Conservation (phyloP, 495 filamentous ascomycete genomes). For the Penicillium chermesinum region DNA sequence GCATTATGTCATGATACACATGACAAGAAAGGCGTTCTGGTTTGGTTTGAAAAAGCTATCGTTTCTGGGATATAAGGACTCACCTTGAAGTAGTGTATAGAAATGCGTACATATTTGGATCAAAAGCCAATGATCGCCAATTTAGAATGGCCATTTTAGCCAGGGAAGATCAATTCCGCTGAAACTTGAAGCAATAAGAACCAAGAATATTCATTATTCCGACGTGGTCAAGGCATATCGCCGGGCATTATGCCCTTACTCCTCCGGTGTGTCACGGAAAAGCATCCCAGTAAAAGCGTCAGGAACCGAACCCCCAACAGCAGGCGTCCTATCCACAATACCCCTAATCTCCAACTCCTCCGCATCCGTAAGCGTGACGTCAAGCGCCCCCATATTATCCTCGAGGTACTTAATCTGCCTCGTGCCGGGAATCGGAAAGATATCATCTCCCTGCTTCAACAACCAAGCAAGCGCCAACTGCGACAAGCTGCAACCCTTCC, state of each 20-base stretch:
- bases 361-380: constrained; percentile 37
- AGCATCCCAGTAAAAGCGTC: background rate
- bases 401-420: constrained; percentile 53
- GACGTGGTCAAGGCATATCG: too few species aligned
- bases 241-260: too few species aligned
- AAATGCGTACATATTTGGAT: too few species aligned
- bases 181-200: too few species aligned
- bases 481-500: constrained; percentile 38
- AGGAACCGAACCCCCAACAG: constrained; percentile 10
- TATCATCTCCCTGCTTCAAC: constrained; percentile 49
- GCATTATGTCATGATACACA: constrained; percentile 9
- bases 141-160: too few species aligned
- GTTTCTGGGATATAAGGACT: background rate
- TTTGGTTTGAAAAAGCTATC: background rate
- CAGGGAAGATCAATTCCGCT: too few species aligned
- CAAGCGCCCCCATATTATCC: constrained; percentile 48
- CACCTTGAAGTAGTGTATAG: too few species aligned
- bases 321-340: constrained; percentile 2
- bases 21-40: constrained; percentile 3
- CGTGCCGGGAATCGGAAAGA: constrained; percentile 57
- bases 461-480: constrained; percentile 54
- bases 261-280: background rate
- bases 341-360: constrained; percentile 43
- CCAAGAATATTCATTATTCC: too few species aligned
- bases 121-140: too few species aligned